Evolutionary conservation across 2,329 filamentous ascomycete species (phyloP).

Genomic region (Botryotinia convoluta): DNA sequence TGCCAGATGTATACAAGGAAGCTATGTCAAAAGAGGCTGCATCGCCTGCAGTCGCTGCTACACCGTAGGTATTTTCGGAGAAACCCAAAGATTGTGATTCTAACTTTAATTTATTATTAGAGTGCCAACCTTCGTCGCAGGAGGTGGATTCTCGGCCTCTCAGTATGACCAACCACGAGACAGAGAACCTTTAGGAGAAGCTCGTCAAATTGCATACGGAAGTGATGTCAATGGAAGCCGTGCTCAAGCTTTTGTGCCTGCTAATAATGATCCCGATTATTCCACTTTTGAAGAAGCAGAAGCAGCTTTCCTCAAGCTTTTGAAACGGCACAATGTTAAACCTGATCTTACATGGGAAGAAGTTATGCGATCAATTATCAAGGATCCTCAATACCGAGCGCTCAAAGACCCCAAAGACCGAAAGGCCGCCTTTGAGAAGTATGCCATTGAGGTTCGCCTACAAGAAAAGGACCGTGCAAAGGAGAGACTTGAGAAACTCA

Average conservation of each 20-base stretch:
- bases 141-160: conserved; percentile 40
- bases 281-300: conserved; percentile 82
- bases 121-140: conserved; percentile 44
- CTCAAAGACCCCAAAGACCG: conserved; percentile 91
- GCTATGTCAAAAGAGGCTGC: conserved; percentile 60
- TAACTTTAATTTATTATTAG: conserved; percentile 26
- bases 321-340: conserved; percentile 81
- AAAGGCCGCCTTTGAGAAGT: conserved; percentile 91
- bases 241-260: conserved; percentile 59
- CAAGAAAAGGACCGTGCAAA: conserved; percentile 95
- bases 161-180: conserved; percentile 40
- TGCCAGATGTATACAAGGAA: conserved; percentile 78
- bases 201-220: conserved; percentile 57
- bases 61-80: conserved; percentile 43
- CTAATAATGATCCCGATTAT: conserved; percentile 73
- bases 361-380: conserved; percentile 79
- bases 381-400: conserved; percentile 88
- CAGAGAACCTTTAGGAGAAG: conserved; percentile 48
- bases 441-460: conserved; percentile 80
- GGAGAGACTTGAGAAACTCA: conserved; percentile 86
- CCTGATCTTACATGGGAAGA: conserved; percentile 93
- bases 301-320: conserved; percentile 85
- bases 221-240: conserved; percentile 49
- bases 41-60: conserved; percentile 42
- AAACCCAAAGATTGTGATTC: not conserved